Evolutionary conservation across 2,329 filamentous ascomycete species (phyloP).

Genomic region (Paracoccidioides brasiliensis): DNA sequence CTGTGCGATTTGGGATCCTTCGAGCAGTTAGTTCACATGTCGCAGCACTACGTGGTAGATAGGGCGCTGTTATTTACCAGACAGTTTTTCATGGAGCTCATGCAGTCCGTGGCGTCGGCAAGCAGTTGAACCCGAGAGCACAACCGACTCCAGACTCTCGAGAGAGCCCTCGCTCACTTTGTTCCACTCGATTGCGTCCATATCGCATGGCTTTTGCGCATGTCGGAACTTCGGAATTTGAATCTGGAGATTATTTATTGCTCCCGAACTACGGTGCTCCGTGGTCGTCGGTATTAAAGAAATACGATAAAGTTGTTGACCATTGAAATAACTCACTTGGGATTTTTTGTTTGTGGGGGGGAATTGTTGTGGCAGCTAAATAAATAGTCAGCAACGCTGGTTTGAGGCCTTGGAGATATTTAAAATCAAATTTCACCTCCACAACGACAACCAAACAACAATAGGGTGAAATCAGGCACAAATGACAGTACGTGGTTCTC

Average conservation of each 20-base stretch:
- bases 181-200: slow-evolving; percentile 34
- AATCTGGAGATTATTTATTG: background rate
- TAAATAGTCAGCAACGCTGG: background rate
- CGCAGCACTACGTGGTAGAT: slow-evolving; percentile 8
- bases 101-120: slow-evolving; percentile 29
- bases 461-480: background rate
- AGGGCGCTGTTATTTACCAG: slow-evolving; percentile 17
- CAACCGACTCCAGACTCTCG: slow-evolving; percentile 25
- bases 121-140: slow-evolving; percentile 32
- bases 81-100: slow-evolving; percentile 33
- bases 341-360: background rate
- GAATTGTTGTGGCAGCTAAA: background rate
- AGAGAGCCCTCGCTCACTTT: slow-evolving; percentile 31
- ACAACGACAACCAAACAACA: background rate
- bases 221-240: slow-evolving; percentile 13
- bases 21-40: background rate
- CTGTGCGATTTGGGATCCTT: slow-evolving; percentile 23
- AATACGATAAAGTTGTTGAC: background rate
- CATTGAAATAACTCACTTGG: too few relatives aligned
- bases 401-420: background rate
- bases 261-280: background rate
- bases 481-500: background rate
- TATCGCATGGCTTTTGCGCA: slow-evolving; percentile 23
- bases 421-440: background rate
- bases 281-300: background rate